Evolutionary conservation across 345 rosid species (phyloP).

Genomic region (Conringia planisiliqua): DNA sequence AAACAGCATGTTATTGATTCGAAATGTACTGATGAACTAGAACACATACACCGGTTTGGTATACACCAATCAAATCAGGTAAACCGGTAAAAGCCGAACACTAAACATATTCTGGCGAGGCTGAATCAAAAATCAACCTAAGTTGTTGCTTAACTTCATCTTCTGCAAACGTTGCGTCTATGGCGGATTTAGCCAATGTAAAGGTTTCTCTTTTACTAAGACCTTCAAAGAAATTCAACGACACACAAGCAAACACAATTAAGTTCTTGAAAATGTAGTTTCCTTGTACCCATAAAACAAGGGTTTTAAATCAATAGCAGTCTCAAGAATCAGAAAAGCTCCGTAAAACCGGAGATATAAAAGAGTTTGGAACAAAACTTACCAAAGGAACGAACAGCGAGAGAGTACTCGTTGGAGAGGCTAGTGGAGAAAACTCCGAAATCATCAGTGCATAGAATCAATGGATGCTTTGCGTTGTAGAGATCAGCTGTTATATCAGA

Average conservation of each 20-base stretch:
- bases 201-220: slow-evolving; percentile 62
- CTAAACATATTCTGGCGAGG: slow-evolving; percentile 36
- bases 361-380: slow-evolving; percentile 8
- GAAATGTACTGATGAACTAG: neutral
- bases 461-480: slow-evolving; percentile 66
- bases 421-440: slow-evolving; percentile 84
- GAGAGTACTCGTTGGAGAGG: slow-evolving; percentile 62
- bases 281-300: neutral
- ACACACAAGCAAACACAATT: neutral
- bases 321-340: neutral
- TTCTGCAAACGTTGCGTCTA: slow-evolving; percentile 67
- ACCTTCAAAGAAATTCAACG: slow-evolving; percentile 35
- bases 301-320: neutral
- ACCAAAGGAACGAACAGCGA: slow-evolving; percentile 79
- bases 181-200: slow-evolving; percentile 55
- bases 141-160: slow-evolving; percentile 59
- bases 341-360: neutral
- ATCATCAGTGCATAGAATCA: slow-evolving; percentile 84
- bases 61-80: neutral
- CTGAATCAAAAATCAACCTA: slow-evolving; percentile 39
- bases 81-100: neutral
- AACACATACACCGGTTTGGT: neutral
- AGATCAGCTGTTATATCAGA: slow-evolving; percentile 57
- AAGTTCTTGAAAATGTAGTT: neutral
- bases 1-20: neutral